phyloP scores from a whole-genome alignment of 345 rosid genomes.

The Microcos paniculata region DNA sequence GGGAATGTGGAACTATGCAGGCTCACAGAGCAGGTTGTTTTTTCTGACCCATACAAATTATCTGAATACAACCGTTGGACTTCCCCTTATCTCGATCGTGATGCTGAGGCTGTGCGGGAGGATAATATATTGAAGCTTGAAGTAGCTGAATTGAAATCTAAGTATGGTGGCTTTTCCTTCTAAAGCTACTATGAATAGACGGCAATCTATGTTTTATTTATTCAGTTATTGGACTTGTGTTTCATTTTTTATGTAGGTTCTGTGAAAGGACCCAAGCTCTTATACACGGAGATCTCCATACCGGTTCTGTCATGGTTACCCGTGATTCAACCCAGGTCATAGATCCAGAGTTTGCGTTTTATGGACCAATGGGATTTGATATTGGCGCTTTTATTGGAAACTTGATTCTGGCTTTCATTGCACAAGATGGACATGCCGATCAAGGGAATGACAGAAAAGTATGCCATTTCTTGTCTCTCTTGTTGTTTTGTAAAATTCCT shows the following conservation, averaged over 20 bases:
- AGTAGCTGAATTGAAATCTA: constrained; percentile 84
- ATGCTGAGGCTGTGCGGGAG: constrained; percentile 74
- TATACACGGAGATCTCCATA: constrained; percentile 95
- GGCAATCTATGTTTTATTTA: not conserved
- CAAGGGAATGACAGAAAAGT: constrained; percentile 69
- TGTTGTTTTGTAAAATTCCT: not conserved
- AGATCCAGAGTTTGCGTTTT: constrained; percentile 90
- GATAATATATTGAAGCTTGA: constrained; percentile 72
- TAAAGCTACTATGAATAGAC: not conserved
- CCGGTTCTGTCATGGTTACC: constrained; percentile 93
- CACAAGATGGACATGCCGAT: constrained; percentile 87
- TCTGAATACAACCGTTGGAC: constrained; percentile 76
- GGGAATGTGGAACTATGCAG: constrained; percentile 94
- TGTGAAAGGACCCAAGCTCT: constrained; percentile 95
- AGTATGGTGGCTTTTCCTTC: constrained; percentile 40
- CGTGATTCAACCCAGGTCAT: constrained; percentile 81
- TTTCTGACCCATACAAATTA: constrained; percentile 86
- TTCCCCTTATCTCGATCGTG: constrained; percentile 82
- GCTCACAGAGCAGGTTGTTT: constrained; percentile 92
- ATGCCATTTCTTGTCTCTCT: constrained; percentile 15
- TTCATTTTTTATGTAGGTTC: constrained; percentile 57
- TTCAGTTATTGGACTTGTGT: not conserved
- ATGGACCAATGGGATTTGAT: constrained; percentile 95
- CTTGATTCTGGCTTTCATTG: constrained; percentile 79
- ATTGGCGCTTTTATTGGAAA: constrained; percentile 92